A percentile compares a stretch with the other conserved stretches of the same genome.
Conservation (phyloP, 306 rosid genomes). For the Mimosa bimucronata region DNA sequence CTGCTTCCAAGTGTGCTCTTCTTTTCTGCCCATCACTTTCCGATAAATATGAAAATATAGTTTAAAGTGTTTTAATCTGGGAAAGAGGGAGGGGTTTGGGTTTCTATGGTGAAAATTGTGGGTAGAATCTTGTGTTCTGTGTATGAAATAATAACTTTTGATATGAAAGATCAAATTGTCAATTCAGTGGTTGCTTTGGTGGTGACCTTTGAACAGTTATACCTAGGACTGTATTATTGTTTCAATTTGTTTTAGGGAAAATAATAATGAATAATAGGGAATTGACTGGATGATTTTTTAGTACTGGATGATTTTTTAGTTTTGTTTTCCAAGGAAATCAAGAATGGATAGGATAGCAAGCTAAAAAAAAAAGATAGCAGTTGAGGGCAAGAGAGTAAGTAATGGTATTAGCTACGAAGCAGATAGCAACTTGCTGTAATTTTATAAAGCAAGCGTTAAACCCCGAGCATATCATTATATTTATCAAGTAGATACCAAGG, state of each 20-base stretch:
- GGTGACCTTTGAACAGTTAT: neutral
- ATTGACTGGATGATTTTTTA: neutral
- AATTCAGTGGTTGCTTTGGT: neutral
- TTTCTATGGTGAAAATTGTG: neutral
- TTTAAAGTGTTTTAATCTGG: neutral
- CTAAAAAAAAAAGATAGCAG: neutral
- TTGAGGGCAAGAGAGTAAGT: neutral
- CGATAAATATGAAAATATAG: conserved; percentile 1
- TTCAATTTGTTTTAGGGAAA: neutral
- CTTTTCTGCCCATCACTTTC: neutral
- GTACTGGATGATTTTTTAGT: too few relatives aligned
- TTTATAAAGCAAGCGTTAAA: neutral
- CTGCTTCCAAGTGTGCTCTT: neutral
- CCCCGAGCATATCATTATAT: neutral
- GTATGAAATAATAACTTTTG: neutral
- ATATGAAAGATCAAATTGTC: neutral
- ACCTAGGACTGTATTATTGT: neutral
- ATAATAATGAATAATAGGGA: neutral
- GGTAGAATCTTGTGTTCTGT: neutral
- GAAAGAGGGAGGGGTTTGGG: neutral
- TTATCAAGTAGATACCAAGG: neutral
- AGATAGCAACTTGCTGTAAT: neutral
- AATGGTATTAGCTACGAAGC: neutral
- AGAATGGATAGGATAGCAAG: neutral
- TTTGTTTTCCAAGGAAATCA: neutral